Percentiles rank a stretch among this genome's conserved stretches.
Evolutionary conservation across 805 yeast species (phyloP).

Genomic region (Teunomyces gatunensis): DNA sequence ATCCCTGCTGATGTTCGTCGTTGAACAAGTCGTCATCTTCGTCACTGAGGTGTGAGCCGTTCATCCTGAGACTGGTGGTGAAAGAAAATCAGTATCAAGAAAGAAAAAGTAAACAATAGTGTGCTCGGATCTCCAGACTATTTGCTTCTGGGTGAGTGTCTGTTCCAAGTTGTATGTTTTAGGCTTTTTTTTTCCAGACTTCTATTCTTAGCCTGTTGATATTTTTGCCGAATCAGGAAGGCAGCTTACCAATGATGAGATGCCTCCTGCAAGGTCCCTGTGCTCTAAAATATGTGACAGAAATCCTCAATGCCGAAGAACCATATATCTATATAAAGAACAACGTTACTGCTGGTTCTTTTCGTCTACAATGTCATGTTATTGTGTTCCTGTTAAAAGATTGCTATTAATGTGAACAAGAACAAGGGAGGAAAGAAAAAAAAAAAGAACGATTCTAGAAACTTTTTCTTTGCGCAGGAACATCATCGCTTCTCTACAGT

Average conservation of each 20-base stretch:
- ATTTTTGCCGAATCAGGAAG: constrained; percentile 7
- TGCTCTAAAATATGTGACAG: no score
- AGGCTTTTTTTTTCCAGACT: not conserved
- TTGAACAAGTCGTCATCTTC: constrained; percentile 13
- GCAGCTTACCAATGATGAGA: no score
- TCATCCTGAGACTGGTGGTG: not conserved
- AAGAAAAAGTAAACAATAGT: not conserved
- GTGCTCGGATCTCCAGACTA: not conserved
- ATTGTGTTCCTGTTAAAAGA: no score
- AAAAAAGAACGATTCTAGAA: not conserved
- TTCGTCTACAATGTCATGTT: no score
- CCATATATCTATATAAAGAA: no score
- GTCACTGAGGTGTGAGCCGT: constrained; percentile 1
- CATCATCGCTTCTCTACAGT: not conserved
- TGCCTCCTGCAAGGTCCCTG: no score
- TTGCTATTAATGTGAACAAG: no score
- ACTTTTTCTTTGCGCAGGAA: not conserved
- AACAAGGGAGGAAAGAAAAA: no score
- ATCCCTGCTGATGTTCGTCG: not conserved
- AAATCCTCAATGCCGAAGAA: no score
- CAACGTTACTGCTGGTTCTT: no score
- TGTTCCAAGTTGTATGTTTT: not conserved
- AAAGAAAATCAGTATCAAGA: not conserved
- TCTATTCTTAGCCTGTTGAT: constrained; percentile 9
- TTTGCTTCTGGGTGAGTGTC: not conserved